A percentile compares a stretch with the other conserved stretches of the same genome.
Evolutionary conservation across 176 grass and related monocot genomes (phyloP).

Genomic region (Poa pratensis): DNA sequence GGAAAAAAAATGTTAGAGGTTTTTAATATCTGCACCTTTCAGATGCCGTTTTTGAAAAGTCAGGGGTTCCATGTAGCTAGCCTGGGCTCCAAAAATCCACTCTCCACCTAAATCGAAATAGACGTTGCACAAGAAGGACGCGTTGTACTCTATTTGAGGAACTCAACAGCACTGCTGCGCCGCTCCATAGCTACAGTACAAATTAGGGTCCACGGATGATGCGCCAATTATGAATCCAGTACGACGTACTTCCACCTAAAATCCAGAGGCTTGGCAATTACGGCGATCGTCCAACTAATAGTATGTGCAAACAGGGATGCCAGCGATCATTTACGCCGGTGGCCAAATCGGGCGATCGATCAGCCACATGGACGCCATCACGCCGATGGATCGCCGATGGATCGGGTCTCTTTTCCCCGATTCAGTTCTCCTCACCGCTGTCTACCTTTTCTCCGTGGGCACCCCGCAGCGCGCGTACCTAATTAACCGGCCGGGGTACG

Average conservation of each 20-base stretch:
- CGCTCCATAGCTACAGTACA: background rate
- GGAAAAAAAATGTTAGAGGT: no score
- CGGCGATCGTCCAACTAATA: background rate
- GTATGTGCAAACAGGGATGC: conserved; percentile 6
- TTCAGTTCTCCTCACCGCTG: background rate
- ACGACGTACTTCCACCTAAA: background rate
- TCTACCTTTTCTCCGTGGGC: background rate
- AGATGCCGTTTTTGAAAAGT: no score
- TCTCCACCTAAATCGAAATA: no score
- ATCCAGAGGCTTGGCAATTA: background rate
- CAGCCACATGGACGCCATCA: conserved; percentile 36
- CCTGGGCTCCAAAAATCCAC: no score
- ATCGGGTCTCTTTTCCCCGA: no score
- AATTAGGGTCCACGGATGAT: background rate
- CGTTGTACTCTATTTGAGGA: no score
- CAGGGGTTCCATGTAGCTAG: no score
- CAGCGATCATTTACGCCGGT: background rate
- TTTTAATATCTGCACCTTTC: no score
- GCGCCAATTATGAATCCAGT: background rate
- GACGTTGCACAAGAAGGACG: no score
- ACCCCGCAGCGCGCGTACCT: background rate
- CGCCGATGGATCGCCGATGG: no score
- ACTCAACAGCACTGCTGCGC: background rate
- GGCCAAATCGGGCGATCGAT: background rate
- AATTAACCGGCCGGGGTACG: background rate